Evolutionary conservation across 164 flowering plant species (phyloP).

Genomic region (Amborella trichopoda): DNA sequence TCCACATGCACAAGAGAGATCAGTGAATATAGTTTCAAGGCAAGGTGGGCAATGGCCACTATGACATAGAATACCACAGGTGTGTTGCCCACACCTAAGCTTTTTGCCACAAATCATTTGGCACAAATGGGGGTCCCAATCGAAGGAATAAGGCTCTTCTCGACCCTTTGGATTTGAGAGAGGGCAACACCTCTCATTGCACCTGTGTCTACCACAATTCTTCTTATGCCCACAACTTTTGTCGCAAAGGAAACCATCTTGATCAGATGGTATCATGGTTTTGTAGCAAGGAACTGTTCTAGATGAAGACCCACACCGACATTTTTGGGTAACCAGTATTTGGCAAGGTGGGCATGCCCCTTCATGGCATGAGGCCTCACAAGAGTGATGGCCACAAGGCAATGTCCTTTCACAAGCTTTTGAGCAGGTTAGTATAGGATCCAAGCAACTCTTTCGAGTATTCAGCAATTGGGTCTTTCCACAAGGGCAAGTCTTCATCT

Average conservation of each 20-base stretch:
- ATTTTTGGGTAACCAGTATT: conserved; percentile 57
- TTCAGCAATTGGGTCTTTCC: conserved; percentile 58
- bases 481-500: conserved; percentile 59
- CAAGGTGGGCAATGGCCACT: conserved; percentile 97
- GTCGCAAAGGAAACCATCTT: conserved; percentile 40
- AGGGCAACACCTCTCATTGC: conserved; percentile 92
- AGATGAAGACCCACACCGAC: conserved; percentile 78
- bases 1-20: conserved; percentile 89
- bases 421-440: conserved; percentile 70
- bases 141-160: conserved; percentile 14
- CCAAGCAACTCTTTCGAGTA: conserved; percentile 63
- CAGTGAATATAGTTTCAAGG: conserved; percentile 81
- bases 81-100: conserved; percentile 91
- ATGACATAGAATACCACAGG: conserved; percentile 73
- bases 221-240: conserved; percentile 82
- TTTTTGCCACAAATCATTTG: conserved; percentile 86
- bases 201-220: conserved; percentile 93
- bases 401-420: conserved; percentile 51
- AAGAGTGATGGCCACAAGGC: conserved; percentile 57
- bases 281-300: conserved; percentile 60
- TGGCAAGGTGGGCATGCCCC: conserved; percentile 67
- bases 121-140: conserved; percentile 87
- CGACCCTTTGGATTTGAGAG: conserved; percentile 12
- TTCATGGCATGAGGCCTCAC: conserved; percentile 62
- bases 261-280: conserved; percentile 27